Base-by-base conservation (phyloP, 2,329 filamentous ascomycete species). In the Aureobasidium sp. region DNA sequence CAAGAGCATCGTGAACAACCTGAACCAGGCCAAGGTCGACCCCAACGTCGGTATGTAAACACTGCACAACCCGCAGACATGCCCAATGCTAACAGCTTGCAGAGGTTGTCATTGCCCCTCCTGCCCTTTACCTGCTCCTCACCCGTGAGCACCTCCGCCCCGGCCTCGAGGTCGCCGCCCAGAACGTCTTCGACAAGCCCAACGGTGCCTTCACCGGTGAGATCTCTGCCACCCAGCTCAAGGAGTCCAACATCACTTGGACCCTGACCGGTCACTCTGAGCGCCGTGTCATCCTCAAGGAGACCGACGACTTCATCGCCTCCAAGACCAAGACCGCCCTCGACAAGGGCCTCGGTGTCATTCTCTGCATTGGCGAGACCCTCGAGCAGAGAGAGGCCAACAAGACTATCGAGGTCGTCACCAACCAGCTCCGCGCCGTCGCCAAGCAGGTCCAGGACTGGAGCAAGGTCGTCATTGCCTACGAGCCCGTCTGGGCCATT, bases 401-500 rank as follows among this genome's bases (percentile, higher is more conserved):
- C 65, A 87, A 90, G 82, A 97, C 93, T 67, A 88, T 95, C 72
- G 85, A 90, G 56, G 88, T 94, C 66, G 89, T 95, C 71, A 94
- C 89, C 70, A 80, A 79, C 68, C 94, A 99, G 82, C 85, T 99
- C 70, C 83, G 85, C 66, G 91, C 91, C 67, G 90, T 93, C 67
- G 84, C 85, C 62, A 87, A 91, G 75, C 82, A 88, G 81, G 80
- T 90, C 73, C 80, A 85, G 70, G 90, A 96, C 80, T 99, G 94
- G 94, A 84, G 81, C 72, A 94, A 94, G 82, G 85, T 99, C 67
- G 94, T 99, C 75, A 84, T 99, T 72, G 94, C 94, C 72, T 99
- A 99, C 79, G 94, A 99, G 85, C 94, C 94, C 72, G 95, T 99
- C 82, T 99, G 94, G 93, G 85, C 85, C 62, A 87, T 87, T 64